Evolutionary conservation across 768 basidiomycete genomes (phyloP).

Genomic region (Agaricus sinodeliciosus): DNA sequence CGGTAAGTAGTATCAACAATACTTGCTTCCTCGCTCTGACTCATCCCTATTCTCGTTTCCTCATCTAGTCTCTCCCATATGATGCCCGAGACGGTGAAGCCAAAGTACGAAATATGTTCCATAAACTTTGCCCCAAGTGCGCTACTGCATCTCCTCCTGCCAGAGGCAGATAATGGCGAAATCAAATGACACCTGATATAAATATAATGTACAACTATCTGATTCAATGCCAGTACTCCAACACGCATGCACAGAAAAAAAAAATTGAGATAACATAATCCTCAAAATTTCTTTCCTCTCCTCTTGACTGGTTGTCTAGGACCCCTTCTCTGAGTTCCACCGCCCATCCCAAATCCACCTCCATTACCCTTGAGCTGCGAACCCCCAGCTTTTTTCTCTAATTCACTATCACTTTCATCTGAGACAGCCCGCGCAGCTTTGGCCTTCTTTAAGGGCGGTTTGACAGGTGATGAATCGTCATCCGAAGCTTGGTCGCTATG

Average conservation of each 20-base stretch:
- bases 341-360: slow-evolving; percentile 20
- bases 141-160: slow-evolving; percentile 26
- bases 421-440: slow-evolving; percentile 32
- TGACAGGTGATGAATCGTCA: slow-evolving; percentile 7
- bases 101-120: slow-evolving; percentile 59
- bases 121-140: slow-evolving; percentile 56
- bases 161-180: neutral
- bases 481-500: slow-evolving; percentile 6
- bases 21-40: neutral
- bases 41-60: neutral
- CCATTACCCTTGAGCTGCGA: slow-evolving; percentile 34
- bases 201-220: neutral
- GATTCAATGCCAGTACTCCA: slow-evolving; percentile 11
- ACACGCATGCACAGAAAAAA: neutral
- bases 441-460: slow-evolving; percentile 50
- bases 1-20: neutral
- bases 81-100: slow-evolving; percentile 38
- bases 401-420: slow-evolving; percentile 55
- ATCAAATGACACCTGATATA: neutral
- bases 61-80: slow-evolving; percentile 2
- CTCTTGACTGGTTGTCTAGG: slow-evolving; percentile 72
- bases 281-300: slow-evolving; percentile 67
- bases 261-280: neutral
- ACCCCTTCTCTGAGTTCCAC: slow-evolving; percentile 37
- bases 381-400: slow-evolving; percentile 26